Percentiles rank a stretch among this genome's conserved stretches.
These are phyloP conservation scores for Curvularia eragrostidis DNA, from an alignment of 2,329 filamentous ascomycete species.

Conservation along the genomic window DNA sequence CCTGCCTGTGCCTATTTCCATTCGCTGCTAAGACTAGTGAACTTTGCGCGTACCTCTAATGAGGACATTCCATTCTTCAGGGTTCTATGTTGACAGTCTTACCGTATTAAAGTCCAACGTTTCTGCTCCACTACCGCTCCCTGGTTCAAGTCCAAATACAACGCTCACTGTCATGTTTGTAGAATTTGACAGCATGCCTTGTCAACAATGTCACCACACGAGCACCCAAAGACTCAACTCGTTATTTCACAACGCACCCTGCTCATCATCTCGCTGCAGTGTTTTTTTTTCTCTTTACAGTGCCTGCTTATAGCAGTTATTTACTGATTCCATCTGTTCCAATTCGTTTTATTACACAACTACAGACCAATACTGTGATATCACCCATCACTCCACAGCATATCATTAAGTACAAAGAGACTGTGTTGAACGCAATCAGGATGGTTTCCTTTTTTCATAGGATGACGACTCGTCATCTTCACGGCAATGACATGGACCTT, in stretches of 20 bases:
- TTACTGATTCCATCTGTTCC: slow-evolving; percentile 4
- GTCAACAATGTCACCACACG: not conserved
- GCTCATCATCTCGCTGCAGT: not conserved
- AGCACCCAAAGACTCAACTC: not conserved
- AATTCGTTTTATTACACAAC: slow-evolving; percentile 7
- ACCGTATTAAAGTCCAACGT: not conserved
- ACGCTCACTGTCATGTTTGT: not conserved
- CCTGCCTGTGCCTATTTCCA: not conserved
- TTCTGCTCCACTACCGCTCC: not conserved
- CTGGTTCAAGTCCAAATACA: not conserved
- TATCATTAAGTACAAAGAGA: not conserved
- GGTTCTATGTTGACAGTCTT: not conserved
- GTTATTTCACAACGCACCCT: not conserved
- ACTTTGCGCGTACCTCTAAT: not conserved
- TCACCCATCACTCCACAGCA: slow-evolving; percentile 1
- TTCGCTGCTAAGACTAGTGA: not conserved
- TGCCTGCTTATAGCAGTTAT: not conserved
- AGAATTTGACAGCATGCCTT: not conserved
- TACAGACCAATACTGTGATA: not conserved
- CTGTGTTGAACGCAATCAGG: not conserved
- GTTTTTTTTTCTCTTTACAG: slow-evolving; percentile 13
- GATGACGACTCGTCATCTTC: slow-evolving; percentile 27
- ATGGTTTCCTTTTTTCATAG: slow-evolving; percentile 18
- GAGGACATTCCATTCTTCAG: not conserved
- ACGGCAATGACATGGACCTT: slow-evolving; percentile 33